Evolutionary conservation across 306 rosid genomes (phyloP).

Genomic region (Fragaria vesca): DNA sequence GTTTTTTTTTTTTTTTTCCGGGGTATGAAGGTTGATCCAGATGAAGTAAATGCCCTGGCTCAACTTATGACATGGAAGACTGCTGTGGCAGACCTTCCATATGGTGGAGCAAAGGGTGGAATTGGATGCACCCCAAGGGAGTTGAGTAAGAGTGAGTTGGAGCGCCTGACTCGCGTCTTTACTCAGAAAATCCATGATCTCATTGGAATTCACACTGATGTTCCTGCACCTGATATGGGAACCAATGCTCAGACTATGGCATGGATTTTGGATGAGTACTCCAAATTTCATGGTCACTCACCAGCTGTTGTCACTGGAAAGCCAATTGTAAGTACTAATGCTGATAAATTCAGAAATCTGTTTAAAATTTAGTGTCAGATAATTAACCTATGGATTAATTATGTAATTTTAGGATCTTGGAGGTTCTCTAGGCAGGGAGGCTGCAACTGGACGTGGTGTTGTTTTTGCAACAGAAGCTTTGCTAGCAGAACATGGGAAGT

Average conservation of each 20-base stretch:
- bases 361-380: not conserved
- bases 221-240: constrained; percentile 75
- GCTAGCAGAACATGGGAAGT: constrained; percentile 58
- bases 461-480: constrained; percentile 59
- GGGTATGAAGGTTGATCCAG: constrained; percentile 54
- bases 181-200: constrained; percentile 64
- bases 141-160: constrained; percentile 50
- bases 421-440: constrained; percentile 66
- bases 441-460: constrained; percentile 69
- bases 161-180: constrained; percentile 64
- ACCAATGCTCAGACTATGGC: constrained; percentile 71
- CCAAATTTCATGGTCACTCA: constrained; percentile 65
- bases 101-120: constrained; percentile 75
- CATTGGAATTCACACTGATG: constrained; percentile 60
- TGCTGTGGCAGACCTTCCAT: constrained; percentile 65
- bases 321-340: constrained; percentile 44
- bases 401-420: constrained; percentile 48
- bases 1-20: constrained; percentile 4
- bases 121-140: constrained; percentile 60
- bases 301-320: constrained; percentile 70
- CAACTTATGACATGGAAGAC: constrained; percentile 78
- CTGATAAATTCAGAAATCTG: not conserved
- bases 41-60: constrained; percentile 66
- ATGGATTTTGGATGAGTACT: constrained; percentile 69
- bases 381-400: not conserved